phyloP scores from a whole-genome alignment of 352 stramenopile genomes.

The Aphanomyces astaci region DNA sequence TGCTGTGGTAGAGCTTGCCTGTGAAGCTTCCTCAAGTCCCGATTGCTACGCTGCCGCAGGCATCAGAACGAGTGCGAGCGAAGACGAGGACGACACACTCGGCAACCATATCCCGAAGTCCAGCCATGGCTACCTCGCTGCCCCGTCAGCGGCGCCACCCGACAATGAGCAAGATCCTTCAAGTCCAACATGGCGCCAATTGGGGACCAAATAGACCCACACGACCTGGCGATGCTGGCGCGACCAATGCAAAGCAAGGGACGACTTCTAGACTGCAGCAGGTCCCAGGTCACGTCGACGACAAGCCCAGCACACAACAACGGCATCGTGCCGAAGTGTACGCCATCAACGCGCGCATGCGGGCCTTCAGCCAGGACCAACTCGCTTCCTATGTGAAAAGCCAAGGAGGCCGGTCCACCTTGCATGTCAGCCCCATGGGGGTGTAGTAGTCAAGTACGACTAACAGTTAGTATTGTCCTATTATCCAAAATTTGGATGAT shows the following conservation, averaged over 20 bases:
- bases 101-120: not conserved
- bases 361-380: not conserved
- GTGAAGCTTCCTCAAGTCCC: not conserved
- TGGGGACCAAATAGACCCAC: too few species aligned
- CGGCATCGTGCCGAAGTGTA: conserved; percentile 9
- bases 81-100: not conserved
- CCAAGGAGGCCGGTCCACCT: not conserved
- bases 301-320: not conserved
- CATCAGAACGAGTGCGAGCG: not conserved
- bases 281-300: not conserved
- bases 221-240: not conserved
- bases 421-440: not conserved
- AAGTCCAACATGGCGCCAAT: not conserved
- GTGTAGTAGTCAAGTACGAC: not conserved
- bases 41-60: too few species aligned
- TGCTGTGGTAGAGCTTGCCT: not conserved
- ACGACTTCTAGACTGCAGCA: not conserved
- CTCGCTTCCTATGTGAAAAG: not conserved
- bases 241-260: not conserved
- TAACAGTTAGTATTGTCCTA: too few species aligned
- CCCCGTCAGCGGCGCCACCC: not conserved
- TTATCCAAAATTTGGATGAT: too few species aligned
- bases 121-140: not conserved
- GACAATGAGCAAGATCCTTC: not conserved
- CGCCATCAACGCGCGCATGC: conserved; percentile 15